Conservation (phyloP, 768 basidiomycete genomes). For the Rhizopogon salebrosus region DNA sequence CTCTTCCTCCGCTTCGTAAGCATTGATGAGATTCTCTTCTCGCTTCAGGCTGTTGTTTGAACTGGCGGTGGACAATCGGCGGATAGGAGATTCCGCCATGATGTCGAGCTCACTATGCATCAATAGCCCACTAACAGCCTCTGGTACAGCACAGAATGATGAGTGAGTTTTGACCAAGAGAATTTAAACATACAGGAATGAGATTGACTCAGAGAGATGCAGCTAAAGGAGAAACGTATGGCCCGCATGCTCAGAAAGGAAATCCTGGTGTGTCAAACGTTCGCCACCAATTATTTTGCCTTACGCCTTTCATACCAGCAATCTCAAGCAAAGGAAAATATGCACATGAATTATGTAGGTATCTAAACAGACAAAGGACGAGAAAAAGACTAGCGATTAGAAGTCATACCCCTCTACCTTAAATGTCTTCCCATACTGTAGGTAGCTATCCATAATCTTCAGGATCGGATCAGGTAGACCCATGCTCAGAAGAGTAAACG, state of each 20-base stretch:
- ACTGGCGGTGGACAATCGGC: constrained; percentile 50
- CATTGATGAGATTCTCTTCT: constrained; percentile 79
- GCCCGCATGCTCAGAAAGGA: constrained; percentile 6
- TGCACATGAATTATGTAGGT: not conserved
- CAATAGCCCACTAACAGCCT: not conserved
- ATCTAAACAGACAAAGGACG: not conserved
- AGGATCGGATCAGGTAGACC: constrained; percentile 84
- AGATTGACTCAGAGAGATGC: constrained; percentile 1
- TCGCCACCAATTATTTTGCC: not conserved
- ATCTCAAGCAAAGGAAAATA: not conserved
- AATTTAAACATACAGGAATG: not conserved
- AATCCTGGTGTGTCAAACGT: too few relatives aligned
- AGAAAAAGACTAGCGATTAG: constrained; percentile 27
- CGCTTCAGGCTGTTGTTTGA: constrained; percentile 41
- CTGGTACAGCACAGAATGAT: not conserved
- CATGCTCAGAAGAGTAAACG: constrained; percentile 91
- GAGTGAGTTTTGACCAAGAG: not conserved
- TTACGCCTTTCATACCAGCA: not conserved
- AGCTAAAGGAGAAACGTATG: not conserved
- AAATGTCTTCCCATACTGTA: constrained; percentile 84
- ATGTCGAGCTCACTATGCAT: constrained; percentile 1
- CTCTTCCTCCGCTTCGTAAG: constrained; percentile 88
- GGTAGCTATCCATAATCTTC: constrained; percentile 90
- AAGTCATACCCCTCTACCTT: constrained; percentile 85
- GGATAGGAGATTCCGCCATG: constrained; percentile 45